Percentiles rank a stretch among this genome's conserved stretches.
Evolutionary conservation across 495 filamentous ascomycete genomes (phyloP).

Genomic region (Penicillium egyptiacum): DNA sequence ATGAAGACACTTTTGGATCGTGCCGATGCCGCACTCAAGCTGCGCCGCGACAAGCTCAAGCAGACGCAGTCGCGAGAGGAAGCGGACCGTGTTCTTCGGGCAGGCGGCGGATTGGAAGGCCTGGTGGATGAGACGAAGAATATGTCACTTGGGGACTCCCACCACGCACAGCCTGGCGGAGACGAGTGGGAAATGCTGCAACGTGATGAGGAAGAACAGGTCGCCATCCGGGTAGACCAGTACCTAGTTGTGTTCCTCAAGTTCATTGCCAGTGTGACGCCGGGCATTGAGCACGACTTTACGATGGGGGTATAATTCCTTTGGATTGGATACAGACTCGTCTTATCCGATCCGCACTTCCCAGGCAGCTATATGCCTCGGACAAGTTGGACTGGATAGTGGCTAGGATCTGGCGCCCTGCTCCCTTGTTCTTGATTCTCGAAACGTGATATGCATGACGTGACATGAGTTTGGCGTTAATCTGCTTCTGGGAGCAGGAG

Average conservation of each 20-base stretch:
- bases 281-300: constrained; percentile 96
- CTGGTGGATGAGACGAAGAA: constrained; percentile 60
- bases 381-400: constrained; percentile 2
- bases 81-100: constrained; percentile 28
- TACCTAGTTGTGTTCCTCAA: constrained; percentile 98
- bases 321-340: neutral
- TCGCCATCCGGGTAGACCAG: constrained; percentile 93
- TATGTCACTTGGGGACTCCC: constrained; percentile 42
- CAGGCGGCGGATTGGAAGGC: constrained; percentile 61
- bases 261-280: constrained; percentile 96
- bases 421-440: neutral
- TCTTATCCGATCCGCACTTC: neutral
- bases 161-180: constrained; percentile 59
- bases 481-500: constrained; percentile 13
- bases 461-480: constrained; percentile 25
- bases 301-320: constrained; percentile 82
- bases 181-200: constrained; percentile 89
- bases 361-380: constrained; percentile 3
- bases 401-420: neutral
- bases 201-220: constrained; percentile 68
- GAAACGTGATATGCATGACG: constrained; percentile 24
- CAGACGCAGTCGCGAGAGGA: constrained; percentile 47
- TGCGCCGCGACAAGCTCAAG: constrained; percentile 78
- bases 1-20: constrained; percentile 98
- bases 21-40: constrained; percentile 87